phyloP scores from a whole-genome alignment of 2,329 filamentous ascomycete genomes.

The Curvularia lunata region DNA sequence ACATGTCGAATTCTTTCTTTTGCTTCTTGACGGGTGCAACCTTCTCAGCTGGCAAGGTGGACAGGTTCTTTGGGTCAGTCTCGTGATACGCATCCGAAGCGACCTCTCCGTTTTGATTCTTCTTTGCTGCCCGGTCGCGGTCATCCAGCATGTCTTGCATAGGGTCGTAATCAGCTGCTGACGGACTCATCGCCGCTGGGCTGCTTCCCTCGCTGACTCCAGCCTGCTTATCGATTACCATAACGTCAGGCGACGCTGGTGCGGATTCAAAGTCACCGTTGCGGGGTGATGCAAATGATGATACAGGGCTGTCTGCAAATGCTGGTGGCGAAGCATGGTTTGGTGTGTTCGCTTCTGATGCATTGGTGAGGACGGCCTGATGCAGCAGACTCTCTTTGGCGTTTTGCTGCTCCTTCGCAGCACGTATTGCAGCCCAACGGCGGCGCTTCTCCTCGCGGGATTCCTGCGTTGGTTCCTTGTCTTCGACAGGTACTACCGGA shows the following conservation, averaged over 20 bases:
- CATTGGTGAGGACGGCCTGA: conserved; percentile 71
- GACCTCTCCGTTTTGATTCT: conserved; percentile 47
- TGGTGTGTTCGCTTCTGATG: conserved; percentile 63
- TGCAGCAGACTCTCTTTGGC: conserved; percentile 70
- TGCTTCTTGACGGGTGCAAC: conserved; percentile 45
- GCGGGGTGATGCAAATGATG: conserved; percentile 47
- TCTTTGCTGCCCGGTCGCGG: conserved; percentile 70
- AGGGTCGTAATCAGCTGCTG: conserved; percentile 92
- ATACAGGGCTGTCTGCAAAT: conserved; percentile 42
- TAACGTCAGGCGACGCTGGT: conserved; percentile 50
- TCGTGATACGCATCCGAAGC: conserved; percentile 65
- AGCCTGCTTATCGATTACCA: conserved; percentile 51
- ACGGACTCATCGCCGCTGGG: conserved; percentile 69
- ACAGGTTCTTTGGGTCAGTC: conserved; percentile 60
- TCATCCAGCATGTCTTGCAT: conserved; percentile 89
- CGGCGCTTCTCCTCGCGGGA: conserved; percentile 44
- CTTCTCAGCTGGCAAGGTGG: conserved; percentile 55
- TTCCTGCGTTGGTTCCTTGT: conserved; percentile 38
- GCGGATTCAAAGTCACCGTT: conserved; percentile 46
- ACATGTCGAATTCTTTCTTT: conserved; percentile 67
- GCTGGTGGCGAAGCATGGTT: conserved; percentile 52
- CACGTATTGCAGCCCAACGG: conserved; percentile 43
- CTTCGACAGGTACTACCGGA: conserved; percentile 26
- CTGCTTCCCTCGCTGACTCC: conserved; percentile 45
- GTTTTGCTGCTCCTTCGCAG: conserved; percentile 50